These are phyloP conservation scores for Blakeslea trispora DNA, from an alignment of 371 early-diverging fungal genomes.

Conservation along the genomic window DNA sequence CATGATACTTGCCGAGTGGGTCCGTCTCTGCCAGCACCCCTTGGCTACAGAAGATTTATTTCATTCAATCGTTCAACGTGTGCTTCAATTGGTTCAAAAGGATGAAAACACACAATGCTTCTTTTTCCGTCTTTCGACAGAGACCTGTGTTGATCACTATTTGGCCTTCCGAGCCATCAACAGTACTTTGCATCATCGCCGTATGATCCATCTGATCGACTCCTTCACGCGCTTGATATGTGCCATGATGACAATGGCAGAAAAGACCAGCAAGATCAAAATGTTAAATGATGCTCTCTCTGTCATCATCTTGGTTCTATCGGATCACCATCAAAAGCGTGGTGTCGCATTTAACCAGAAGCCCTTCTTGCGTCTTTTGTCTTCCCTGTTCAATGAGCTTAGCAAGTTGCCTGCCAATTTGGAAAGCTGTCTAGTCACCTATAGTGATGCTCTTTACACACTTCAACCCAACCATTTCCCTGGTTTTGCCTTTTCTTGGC, in stretches of 20 bases:
- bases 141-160: slow-evolving; percentile 76
- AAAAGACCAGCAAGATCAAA: slow-evolving; percentile 53
- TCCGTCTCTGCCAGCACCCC: slow-evolving; percentile 81
- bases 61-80: slow-evolving; percentile 57
- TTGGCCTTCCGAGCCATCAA: slow-evolving; percentile 46
- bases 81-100: slow-evolving; percentile 55
- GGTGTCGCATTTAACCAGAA: slow-evolving; percentile 84
- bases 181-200: slow-evolving; percentile 41
- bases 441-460: slow-evolving; percentile 79
- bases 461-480: slow-evolving; percentile 87
- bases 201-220: slow-evolving; percentile 74
- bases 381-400: slow-evolving; percentile 82
- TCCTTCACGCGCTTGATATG: slow-evolving; percentile 78
- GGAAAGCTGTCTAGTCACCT: slow-evolving; percentile 17
- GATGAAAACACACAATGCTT: slow-evolving; percentile 70
- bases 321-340: slow-evolving; percentile 78
- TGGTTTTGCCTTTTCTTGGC: slow-evolving; percentile 96
- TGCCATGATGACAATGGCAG: slow-evolving; percentile 56
- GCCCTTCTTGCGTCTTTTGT: slow-evolving; percentile 90
- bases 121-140: slow-evolving; percentile 87
- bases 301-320: slow-evolving; percentile 80
- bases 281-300: slow-evolving; percentile 78
- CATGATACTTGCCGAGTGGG: slow-evolving; percentile 84
- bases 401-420: slow-evolving; percentile 52
- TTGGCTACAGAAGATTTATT: slow-evolving; percentile 72